Conservation (phyloP, 164 flowering plant species). For the Vitis cinerea region DNA sequence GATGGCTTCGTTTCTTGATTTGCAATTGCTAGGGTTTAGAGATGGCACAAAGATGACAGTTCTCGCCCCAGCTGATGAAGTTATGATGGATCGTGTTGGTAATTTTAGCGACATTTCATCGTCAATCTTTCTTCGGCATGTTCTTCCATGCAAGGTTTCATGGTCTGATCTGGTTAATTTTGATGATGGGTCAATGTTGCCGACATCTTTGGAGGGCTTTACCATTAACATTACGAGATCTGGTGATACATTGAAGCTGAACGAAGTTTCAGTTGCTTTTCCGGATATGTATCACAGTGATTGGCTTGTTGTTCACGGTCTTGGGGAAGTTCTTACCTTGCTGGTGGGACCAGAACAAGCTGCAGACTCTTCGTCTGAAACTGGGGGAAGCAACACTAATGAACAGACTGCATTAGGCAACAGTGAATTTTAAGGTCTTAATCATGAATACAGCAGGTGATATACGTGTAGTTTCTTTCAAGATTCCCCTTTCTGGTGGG, state of each 20-base stretch:
- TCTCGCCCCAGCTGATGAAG: slow-evolving; percentile 63
- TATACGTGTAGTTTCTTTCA: no score
- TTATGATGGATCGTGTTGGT: slow-evolving; percentile 20
- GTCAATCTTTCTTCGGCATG: slow-evolving; percentile 40
- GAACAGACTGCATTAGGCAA: not conserved
- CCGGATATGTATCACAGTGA: slow-evolving; percentile 42
- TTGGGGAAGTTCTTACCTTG: slow-evolving; percentile 21
- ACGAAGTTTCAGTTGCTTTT: slow-evolving; percentile 32
- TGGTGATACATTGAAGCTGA: slow-evolving; percentile 35
- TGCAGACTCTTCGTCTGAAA: not conserved
- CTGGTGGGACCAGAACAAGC: slow-evolving; percentile 1
- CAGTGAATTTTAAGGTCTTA: slow-evolving; percentile 8
- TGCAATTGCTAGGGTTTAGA: slow-evolving; percentile 36
- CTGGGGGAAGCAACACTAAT: not conserved
- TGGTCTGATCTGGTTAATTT: slow-evolving; percentile 41
- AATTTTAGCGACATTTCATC: slow-evolving; percentile 18
- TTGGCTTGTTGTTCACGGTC: slow-evolving; percentile 51
- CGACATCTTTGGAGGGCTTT: slow-evolving; percentile 45
- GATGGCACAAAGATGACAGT: slow-evolving; percentile 37
- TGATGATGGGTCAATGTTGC: slow-evolving; percentile 29
- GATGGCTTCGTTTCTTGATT: slow-evolving; percentile 56
- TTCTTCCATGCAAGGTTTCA: slow-evolving; percentile 50
- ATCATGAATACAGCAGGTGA: no score
- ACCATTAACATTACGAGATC: slow-evolving; percentile 29
- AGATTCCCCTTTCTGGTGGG: no score